Percentiles rank a stretch among this genome's conserved stretches.
Conservation (phyloP, 495 filamentous ascomycete genomes). For the Neurospora sp. region DNA sequence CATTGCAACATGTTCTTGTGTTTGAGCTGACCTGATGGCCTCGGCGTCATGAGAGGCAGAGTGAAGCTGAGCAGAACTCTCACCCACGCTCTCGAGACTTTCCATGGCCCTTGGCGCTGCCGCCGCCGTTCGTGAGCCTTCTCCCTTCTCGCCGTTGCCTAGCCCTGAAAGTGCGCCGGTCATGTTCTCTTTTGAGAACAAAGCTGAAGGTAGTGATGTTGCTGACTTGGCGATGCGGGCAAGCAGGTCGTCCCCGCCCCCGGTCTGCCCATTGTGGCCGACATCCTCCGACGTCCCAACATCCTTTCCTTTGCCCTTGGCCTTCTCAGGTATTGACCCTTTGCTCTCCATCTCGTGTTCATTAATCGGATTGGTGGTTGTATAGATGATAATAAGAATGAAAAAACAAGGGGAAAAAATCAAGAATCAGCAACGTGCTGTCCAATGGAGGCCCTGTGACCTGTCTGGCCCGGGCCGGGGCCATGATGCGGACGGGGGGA, state of each 20-base stretch:
- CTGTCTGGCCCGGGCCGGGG: not conserved
- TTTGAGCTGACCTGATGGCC: slow-evolving; percentile 14
- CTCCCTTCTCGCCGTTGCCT: slow-evolving; percentile 15
- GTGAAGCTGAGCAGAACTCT: slow-evolving; percentile 16
- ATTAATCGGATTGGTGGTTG: not conserved
- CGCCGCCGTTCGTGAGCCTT: slow-evolving; percentile 12
- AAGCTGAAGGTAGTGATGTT: slow-evolving; percentile 10
- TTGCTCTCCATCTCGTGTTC: not conserved
- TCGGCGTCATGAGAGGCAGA: slow-evolving; percentile 50
- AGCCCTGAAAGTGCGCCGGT: slow-evolving; percentile 1
- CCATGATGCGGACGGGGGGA: not conserved
- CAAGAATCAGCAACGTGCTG: not conserved
- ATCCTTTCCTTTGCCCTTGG: slow-evolving; percentile 15
- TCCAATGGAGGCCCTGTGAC: not conserved
- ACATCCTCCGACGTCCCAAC: not conserved
- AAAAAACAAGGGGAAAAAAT: not conserved
- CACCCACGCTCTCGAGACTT: slow-evolving; percentile 6
- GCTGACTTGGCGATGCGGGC: slow-evolving; percentile 20
- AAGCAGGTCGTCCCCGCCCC: not conserved
- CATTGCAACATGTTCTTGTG: slow-evolving; percentile 23
- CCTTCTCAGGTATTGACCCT: not conserved
- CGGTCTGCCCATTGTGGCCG: not conserved
- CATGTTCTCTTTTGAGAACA: slow-evolving; percentile 7
- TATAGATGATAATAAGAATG: not conserved
- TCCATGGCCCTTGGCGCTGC: slow-evolving; percentile 6